Base-by-base conservation (phyloP, 805 yeast genomes). In the Nakazawaea pomicola region DNA sequence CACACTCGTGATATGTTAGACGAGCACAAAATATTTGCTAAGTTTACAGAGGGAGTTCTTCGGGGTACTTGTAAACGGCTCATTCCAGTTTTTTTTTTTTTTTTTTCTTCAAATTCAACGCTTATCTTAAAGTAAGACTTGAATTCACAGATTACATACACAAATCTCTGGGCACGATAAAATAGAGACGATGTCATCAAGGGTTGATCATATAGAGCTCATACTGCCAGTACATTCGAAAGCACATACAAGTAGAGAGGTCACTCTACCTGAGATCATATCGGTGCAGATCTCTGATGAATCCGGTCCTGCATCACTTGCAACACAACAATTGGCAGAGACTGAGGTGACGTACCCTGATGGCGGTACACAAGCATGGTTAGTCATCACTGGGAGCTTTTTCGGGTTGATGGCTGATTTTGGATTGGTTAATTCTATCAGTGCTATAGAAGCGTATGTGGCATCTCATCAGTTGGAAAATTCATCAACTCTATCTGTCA, bases 361-460 rank as follows among this genome's bases (percentile, higher is more conserved):
- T 47, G 86, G 86, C 15, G 86, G 87, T 0, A 39, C 56, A 27
- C 50, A 55, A 43, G 85, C 86, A 0, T 76, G 79, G 64, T 44
- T 59, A 3, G 82, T 77, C 2, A 71, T 77, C 0, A 54, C 76
- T 20, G 87, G 86, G 3, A 64, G 76, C 3, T 78, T 77, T 50
- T 55, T 73, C 32, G 86, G 85, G 0, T 62, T 75, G 29, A 59
- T 70, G 2, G 72, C 75, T 2, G 65, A 67, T 32, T 70, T 78
- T 44, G 88, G 89, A 1, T 48, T 77, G 29, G 57, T 76, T 44
- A 80, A 80, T 51, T 59, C 80, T 2, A 62, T 72, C 30, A 23
- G 25, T 23, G 25, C 25, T 4, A 67, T 81, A 25, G 80, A 81
- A 57, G 70, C 80, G 0, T 78, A 79, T 49, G 65, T 81, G 7